These are phyloP conservation scores for Colletotrichum tropicale DNA, from an alignment of 2,329 filamentous ascomycete genomes.

Conservation along the genomic window DNA sequence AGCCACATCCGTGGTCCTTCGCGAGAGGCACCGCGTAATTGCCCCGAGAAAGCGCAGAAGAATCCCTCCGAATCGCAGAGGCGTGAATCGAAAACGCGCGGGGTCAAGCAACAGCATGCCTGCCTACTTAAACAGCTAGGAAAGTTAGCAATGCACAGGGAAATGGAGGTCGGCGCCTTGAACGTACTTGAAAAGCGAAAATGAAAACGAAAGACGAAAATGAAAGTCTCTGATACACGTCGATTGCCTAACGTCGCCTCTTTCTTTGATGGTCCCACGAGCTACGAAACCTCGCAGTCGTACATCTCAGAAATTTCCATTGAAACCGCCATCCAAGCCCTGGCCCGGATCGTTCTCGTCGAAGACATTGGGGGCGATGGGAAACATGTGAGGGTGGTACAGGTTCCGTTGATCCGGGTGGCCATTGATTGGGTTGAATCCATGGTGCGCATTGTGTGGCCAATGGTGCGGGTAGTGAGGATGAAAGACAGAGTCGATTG, in stretches of 20 bases:
- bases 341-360: neutral
- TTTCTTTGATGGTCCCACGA: neutral
- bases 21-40: neutral
- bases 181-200: neutral
- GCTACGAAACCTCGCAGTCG: neutral
- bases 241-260: neutral
- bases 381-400: neutral
- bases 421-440: conserved; percentile 1
- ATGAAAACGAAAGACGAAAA: neutral
- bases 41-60: neutral
- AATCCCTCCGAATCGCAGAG: neutral
- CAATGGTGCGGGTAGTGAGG: neutral
- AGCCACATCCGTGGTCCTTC: neutral
- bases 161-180: too few species aligned
- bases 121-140: conserved; percentile 8
- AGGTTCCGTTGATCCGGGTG: neutral
- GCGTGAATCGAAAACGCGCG: neutral
- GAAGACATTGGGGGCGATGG: neutral
- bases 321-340: neutral
- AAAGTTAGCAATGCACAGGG: neutral
- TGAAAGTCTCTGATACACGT: neutral
- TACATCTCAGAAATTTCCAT: neutral
- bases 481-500: neutral
- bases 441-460: neutral
- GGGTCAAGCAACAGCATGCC: neutral